Evolutionary conservation across 345 rosid species (phyloP).

Genomic region (Linum trigynum): DNA sequence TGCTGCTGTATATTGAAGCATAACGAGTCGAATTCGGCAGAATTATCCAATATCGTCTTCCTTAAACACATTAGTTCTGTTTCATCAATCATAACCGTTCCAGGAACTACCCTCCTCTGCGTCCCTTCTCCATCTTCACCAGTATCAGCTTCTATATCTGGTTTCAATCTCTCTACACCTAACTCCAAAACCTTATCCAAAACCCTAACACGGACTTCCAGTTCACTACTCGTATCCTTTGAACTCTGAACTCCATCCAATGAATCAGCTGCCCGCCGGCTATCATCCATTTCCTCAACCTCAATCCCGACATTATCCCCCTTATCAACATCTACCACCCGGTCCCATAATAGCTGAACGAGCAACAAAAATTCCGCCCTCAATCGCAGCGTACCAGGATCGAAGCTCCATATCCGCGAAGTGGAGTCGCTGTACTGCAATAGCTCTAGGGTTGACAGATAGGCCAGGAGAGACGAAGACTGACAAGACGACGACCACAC

Average conservation of each 20-base stretch:
- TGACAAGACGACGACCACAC: slow-evolving; percentile 77
- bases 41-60: slow-evolving; percentile 41
- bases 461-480: slow-evolving; percentile 64
- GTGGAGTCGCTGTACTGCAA: slow-evolving; percentile 43
- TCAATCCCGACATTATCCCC: slow-evolving; percentile 14
- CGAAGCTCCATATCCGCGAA: slow-evolving; percentile 58
- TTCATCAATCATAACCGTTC: slow-evolving; percentile 31
- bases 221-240: slow-evolving; percentile 26
- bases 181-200: slow-evolving; percentile 52
- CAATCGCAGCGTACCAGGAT: slow-evolving; percentile 46
- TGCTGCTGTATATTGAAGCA: slow-evolving; percentile 65
- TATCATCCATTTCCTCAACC: slow-evolving; percentile 10
- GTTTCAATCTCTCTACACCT: slow-evolving; percentile 56
- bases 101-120: slow-evolving; percentile 15
- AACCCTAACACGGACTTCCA: slow-evolving; percentile 35
- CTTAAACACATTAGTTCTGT: slow-evolving; percentile 42
- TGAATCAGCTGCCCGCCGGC: slow-evolving; percentile 17
- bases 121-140: slow-evolving; percentile 9
- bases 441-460: slow-evolving; percentile 64
- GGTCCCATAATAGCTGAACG: slow-evolving; percentile 53
- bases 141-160: slow-evolving; percentile 29
- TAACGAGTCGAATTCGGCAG: slow-evolving; percentile 61
- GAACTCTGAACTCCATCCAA: slow-evolving; percentile 20
- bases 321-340: slow-evolving; percentile 28
- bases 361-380: slow-evolving; percentile 70